Base-by-base conservation (phyloP, 495 filamentous ascomycete genomes). In the Aspergillus indologenus region DNA sequence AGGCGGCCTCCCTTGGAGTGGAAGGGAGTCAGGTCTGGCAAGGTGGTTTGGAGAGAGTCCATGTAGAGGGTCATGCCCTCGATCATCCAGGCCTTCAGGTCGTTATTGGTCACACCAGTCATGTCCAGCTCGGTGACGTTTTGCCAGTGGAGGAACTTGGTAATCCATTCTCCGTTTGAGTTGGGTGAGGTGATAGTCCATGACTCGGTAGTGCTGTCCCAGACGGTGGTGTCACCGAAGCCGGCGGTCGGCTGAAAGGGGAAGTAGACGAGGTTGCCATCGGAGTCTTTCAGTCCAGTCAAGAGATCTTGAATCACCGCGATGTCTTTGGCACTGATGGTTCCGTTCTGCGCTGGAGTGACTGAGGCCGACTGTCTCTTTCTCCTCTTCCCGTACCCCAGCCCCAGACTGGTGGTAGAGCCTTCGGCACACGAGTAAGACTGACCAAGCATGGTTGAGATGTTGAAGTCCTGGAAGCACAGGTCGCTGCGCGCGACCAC, bases 401-500 rank as follows among this genome's bases (percentile, higher is more conserved):
- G 26, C 9, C 26, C 26, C 26, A 29, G 26, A 29, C 26, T 29
- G 26, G 26, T 4, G 26, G 26, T 29, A 9, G 26, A 29, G 26
- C 26, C 26, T 29, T 3, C 26, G 26, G 26, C 26, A 9, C 26
- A 29, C 4, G 26, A 29, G 26, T 29, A 29, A 9, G 26, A 4
- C 9, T 23, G 68, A 3, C 79, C 79, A 22, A 81, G 57, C 8
- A 68, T 70, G 8, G 54, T 60, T 20, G 67, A 64, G 51, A 74
- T 56, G 52, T 78, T 68, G 55, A 73, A 74, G 29, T 71, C 57
- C 11, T 71, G 52, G 26, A 68, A 62, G 65, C 79, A 82, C 2
- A 82, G 70, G 56, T 82, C 77, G 0, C 77, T 72, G 0, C 79
- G 67, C 20, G 72, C 67, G 14, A 81, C 67, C 0, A 83, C 78